These are phyloP conservation scores for Insectozyma bohioensis DNA, from an alignment of 1,139 yeast species.

Conservation along the genomic window DNA sequence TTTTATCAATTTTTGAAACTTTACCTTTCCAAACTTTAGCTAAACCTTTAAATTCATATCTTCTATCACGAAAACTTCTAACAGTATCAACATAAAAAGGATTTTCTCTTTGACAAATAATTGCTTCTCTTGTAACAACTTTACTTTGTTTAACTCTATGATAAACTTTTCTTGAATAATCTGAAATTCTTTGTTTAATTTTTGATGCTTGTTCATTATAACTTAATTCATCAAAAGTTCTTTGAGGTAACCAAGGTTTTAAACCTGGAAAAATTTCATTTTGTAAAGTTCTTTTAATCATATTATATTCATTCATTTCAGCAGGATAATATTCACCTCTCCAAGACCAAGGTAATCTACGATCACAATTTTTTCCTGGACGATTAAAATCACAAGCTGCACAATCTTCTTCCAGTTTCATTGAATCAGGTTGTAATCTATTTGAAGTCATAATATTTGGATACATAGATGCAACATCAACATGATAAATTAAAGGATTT, in stretches of 20 bases:
- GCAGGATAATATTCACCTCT: conserved; percentile 96
- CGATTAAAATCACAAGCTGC: conserved; percentile 97
- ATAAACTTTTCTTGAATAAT: conserved; percentile 82
- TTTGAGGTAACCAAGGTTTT: conserved; percentile 52
- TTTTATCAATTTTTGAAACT: conserved; percentile 49
- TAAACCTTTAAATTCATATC: conserved; percentile 91
- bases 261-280: conserved; percentile 74
- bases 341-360: conserved; percentile 96
- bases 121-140: conserved; percentile 86
- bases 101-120: conserved; percentile 95
- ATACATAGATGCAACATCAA: conserved; percentile 99
- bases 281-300: conserved; percentile 83
- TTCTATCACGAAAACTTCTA: conserved; percentile 89
- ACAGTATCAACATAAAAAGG: conserved; percentile 97
- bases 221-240: conserved; percentile 72
- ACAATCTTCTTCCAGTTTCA: conserved; percentile 93
- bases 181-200: conserved; percentile 78
- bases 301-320: conserved; percentile 83
- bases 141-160: conserved; percentile 80
- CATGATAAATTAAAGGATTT: conserved; percentile 88
- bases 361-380: conserved; percentile 91
- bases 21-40: conserved; percentile 96
- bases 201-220: conserved; percentile 75
- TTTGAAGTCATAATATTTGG: conserved; percentile 99
- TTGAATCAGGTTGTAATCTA: conserved; percentile 96